Conservation (phyloP, 1,284 basidiomycete species). For the Sanghuangporus weigelae region DNA sequence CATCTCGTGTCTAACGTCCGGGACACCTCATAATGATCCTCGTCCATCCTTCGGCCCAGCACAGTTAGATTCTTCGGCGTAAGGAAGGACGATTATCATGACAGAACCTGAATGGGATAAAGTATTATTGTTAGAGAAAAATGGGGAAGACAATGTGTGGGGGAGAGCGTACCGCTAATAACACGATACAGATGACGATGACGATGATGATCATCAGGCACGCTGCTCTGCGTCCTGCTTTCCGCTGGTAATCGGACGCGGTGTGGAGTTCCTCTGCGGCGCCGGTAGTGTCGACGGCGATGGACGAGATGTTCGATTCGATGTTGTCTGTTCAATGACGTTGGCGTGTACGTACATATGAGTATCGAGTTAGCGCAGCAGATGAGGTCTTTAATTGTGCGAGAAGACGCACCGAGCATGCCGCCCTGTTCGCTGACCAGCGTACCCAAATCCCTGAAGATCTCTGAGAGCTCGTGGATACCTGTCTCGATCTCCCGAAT, state of each 20-base stretch:
- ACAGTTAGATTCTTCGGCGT: background rate
- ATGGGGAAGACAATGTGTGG: background rate
- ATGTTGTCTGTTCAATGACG: constrained; percentile 76
- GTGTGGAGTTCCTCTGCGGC: constrained; percentile 87
- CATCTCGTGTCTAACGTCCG: background rate
- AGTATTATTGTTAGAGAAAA: background rate
- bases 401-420: constrained; percentile 74
- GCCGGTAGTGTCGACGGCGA: constrained; percentile 78
- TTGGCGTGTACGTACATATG: background rate
- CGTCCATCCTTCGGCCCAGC: background rate
- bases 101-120: constrained; percentile 4
- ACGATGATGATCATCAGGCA: constrained; percentile 88
- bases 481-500: constrained; percentile 97
- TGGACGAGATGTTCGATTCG: constrained; percentile 88
- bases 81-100: background rate
- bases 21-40: constrained; percentile 7
- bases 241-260: constrained; percentile 93
- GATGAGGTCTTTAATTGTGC: background rate
- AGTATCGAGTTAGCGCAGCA: background rate
- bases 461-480: constrained; percentile 95
- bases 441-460: constrained; percentile 94
- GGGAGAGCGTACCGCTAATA: constrained; percentile 75
- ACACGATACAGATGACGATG: constrained; percentile 84
- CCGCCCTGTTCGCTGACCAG: constrained; percentile 93
- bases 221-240: constrained; percentile 84